Evolutionary conservation across 140 eudicot species (phyloP).

Genomic region (Stevia rebaudiana): DNA sequence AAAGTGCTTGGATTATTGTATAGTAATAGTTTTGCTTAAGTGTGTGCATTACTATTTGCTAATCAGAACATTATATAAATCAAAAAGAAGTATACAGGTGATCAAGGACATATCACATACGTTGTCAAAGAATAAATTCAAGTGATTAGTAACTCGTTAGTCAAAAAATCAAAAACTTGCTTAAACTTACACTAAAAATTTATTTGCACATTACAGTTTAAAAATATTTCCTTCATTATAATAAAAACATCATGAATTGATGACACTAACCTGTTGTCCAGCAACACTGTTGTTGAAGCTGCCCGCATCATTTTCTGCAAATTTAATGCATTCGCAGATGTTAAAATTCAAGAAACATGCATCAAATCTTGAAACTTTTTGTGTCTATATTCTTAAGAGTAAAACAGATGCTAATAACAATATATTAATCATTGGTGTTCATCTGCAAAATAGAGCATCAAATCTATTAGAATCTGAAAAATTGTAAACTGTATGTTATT

Average conservation of each 20-base stretch:
- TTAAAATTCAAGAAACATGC: constrained; percentile 15
- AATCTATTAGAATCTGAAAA: too few species aligned
- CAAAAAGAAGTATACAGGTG: neutral
- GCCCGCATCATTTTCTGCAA: constrained; percentile 78
- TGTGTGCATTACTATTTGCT: constrained; percentile 3
- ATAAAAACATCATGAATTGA: constrained; percentile 7
- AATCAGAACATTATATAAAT: neutral
- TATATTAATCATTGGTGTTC: neutral
- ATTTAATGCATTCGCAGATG: constrained; percentile 24
- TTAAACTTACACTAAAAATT: neutral
- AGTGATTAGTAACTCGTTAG: neutral
- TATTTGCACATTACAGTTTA: neutral
- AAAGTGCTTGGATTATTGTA: neutral
- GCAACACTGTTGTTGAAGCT: constrained; percentile 83
- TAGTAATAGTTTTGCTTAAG: neutral
- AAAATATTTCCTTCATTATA: neutral
- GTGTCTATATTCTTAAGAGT: constrained; percentile 1
- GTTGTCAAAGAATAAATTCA: neutral
- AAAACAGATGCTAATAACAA: neutral
- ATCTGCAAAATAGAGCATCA: too few species aligned
- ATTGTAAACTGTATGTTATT: too few species aligned
- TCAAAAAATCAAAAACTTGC: neutral
- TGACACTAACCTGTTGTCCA: constrained; percentile 67
- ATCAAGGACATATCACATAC: neutral
- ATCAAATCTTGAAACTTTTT: neutral